A percentile compares a stretch with the other conserved stretches of the same genome.
Evolutionary conservation across 2,329 filamentous ascomycete species (phyloP).

Genomic region (Penicillium concentricum): DNA sequence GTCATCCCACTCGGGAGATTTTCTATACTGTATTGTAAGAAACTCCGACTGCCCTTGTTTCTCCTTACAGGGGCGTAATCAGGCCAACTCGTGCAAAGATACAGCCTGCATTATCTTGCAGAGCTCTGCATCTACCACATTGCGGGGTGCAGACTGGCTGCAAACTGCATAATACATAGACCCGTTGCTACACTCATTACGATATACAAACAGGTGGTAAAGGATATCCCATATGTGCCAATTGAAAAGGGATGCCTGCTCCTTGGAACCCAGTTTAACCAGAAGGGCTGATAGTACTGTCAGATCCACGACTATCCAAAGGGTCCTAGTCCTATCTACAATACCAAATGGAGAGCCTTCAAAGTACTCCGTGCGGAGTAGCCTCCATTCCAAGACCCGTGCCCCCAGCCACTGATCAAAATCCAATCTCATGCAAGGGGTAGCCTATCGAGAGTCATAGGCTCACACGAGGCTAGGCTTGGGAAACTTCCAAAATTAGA

Average conservation of each 20-base stretch:
- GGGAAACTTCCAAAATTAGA: neutral
- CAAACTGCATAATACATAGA: neutral
- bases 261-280: neutral
- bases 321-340: neutral
- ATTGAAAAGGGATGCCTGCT: neutral
- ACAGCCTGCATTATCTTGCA: constrained; percentile 20
- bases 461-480: constrained; percentile 7
- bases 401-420: constrained; percentile 2
- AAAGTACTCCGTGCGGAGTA: neutral
- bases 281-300: neutral
- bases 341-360: neutral
- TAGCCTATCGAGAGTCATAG: constrained; percentile 3
- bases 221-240: too few relatives aligned
- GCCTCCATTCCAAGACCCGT: neutral
- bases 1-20: constrained; percentile 3
- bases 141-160: constrained; percentile 17
- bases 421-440: constrained; percentile 21
- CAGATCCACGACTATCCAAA: neutral
- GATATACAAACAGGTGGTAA: neutral
- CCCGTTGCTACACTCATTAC: neutral
- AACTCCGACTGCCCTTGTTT: constrained; percentile 13
- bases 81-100: constrained; percentile 4
- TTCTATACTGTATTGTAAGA: constrained; percentile 8
- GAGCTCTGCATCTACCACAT: constrained; percentile 1
- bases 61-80: neutral